A percentile compares a stretch with the other conserved stretches of the same genome.
These are phyloP conservation scores for Yamadazyma insecticola DNA, from an alignment of 805 yeast genomes.

Conservation along the genomic window DNA sequence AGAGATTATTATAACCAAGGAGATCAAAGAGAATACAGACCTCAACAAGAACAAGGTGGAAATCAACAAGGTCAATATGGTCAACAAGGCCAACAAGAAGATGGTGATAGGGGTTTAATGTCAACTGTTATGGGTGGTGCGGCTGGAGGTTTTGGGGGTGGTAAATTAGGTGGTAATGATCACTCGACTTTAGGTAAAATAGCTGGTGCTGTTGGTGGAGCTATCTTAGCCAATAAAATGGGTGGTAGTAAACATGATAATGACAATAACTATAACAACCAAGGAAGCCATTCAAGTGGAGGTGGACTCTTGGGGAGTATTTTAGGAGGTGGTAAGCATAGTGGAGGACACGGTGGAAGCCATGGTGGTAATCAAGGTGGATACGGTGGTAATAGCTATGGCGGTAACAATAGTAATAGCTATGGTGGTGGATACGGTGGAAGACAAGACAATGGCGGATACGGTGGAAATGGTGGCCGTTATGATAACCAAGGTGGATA, in stretches of 20 bases:
- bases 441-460: constrained; percentile 9
- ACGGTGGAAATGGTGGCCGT: constrained; percentile 10
- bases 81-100: constrained; percentile 20
- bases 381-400: constrained; percentile 14
- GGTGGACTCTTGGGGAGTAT: constrained; percentile 11
- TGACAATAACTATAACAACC: constrained; percentile 21
- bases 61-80: constrained; percentile 13
- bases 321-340: constrained; percentile 15
- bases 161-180: constrained; percentile 29
- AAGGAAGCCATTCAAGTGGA: constrained; percentile 1
- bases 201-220: constrained; percentile 55
- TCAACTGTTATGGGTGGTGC: constrained; percentile 47
- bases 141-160: constrained; percentile 52
- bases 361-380: constrained; percentile 4
- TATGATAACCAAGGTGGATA: background rate
- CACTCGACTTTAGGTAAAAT: constrained; percentile 38
- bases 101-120: constrained; percentile 33
- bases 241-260: constrained; percentile 39
- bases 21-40: constrained; percentile 12
- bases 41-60: constrained; percentile 18
- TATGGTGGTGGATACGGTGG: constrained; percentile 12
- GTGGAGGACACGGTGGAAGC: constrained; percentile 5
- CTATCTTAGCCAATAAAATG: constrained; percentile 47
- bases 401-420: constrained; percentile 9
- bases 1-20: constrained; percentile 40